Base-by-base conservation (phyloP, 805 yeast species). In the Starmerella geochares region DNA sequence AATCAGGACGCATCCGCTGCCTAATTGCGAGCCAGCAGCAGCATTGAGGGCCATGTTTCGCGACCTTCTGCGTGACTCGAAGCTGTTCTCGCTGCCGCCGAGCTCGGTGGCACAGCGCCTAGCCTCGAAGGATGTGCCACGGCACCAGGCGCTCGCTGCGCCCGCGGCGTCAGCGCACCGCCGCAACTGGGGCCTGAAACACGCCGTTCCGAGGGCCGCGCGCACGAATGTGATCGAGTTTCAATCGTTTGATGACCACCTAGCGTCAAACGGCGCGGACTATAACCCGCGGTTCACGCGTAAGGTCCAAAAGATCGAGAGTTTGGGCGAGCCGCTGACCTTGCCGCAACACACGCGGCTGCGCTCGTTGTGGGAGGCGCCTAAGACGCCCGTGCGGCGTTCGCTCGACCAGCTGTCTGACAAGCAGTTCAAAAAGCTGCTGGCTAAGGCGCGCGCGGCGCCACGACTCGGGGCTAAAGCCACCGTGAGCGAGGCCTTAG, bases 401-500 rank as follows among this genome's bases (percentile, higher is more conserved):
- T 37, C 33, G 21, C 13, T 54, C n/a, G 41, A 53, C 46, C 36
- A 36, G 19, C 45, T 62, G 25, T 35, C 55, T 13, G 19, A 48
- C 11, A 37, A 21, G 9, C 60, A 62, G 41, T 43, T 46, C 25
- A 67, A 72, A 48, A 70, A 64, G 40, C 69, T 83, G 53, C 67
- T 83, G 49, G 50, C 45, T 7, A 48, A 54, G 17, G 75, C 75
- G 47, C 75, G 66, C 27, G 65, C 76, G 41, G 72, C 70, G 19
- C 94, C 94, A 42, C 40, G 16, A 32, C 35, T 20, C 25, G 35
- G 52, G 33, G 52, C 58, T 29, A 35, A 29, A 37, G 36, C 35
- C 42, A 38, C 21, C 40, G 36, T n/a, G 23, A 35, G 49, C 29
- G 41, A n/a, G 47, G 50, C 32, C 24, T n/a, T 40, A 5, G 21